Base-by-base conservation (phyloP, 495 filamentous ascomycete genomes). In the Friedmanniomyces simplex region DNA sequence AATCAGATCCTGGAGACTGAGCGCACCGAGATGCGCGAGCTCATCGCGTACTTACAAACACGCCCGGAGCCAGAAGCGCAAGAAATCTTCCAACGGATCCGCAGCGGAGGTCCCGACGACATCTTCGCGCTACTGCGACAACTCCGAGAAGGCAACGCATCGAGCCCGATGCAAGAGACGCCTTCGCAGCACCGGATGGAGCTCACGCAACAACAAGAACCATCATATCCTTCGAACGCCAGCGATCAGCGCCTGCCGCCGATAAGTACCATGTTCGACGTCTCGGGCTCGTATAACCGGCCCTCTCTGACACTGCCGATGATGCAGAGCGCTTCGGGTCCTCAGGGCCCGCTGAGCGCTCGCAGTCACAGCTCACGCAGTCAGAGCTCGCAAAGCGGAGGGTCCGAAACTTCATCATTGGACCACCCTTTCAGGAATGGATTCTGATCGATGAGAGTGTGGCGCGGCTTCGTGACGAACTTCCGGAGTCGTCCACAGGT, bases 1-100 rank as follows among this genome's bases (percentile, higher is more conserved):
- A 63, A 56, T 25, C 45, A 59, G 12, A 54, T 53, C 32, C 45
- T 63, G 1, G 57, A 63, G 22, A 49, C 55, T 18, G 57, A 60
- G 13, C 43, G 51, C 5, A 34, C 52, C 34, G 56, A 63, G 24
- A 6, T 56, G 2, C 51, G 50, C 24, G 61, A 63, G 28, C 48
- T 63, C 36, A 34, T 63, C 7, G 1, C 10, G 20, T 55, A 52
- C 56, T 5, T 63, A 6, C 56, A 56, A 34, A 25, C 25, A 0
- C 24, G 39, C 21, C 45, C 50, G 28, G 56, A 59, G 45, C 45
- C 30, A 5, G 61, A 59, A 41, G 61, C 61, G 1, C 42, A 54
- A 24, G 50, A 51, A 2, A 52, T 63, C 54, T 63, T 59, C 39
- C 45, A 52, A 2, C 61, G 52, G 10, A 55, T 63, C 8, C 61